Base-by-base conservation (phyloP, 208 protist species). In the Lotmaria passim region DNA sequence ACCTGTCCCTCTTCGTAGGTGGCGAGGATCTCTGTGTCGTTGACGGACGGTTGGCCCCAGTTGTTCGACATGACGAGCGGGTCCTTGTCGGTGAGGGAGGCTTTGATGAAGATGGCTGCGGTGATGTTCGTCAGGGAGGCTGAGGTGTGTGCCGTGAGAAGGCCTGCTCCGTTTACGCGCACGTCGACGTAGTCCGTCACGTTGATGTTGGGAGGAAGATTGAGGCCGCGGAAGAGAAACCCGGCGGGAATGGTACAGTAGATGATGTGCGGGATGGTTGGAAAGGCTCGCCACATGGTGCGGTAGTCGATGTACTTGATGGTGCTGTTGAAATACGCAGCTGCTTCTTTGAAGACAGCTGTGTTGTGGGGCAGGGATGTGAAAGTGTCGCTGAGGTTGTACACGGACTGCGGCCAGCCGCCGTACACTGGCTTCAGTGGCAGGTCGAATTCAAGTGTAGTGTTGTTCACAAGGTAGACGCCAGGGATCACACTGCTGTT, bases 51-150 rank as follows among this genome's bases (percentile, higher is more conserved):
- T 44, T 75, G 48, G 1, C 62, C 60, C 68, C 60, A 71, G 75
- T 71, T 76, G 62, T 79, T 79, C 0, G 59, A 69, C 46, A 79
- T 39, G 6, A 79, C 48, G 2, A 64, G 41, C 19, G 66, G 66
- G 44, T 72, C 66, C 17, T 12, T 11, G 5, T 63, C 34, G 28
- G 15, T 30, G 55, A 72, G 66, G 21, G 38, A 38, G 11, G 34
- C 24, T 21, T 55, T 53, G 5, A 72, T 15, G 23, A 72, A 44
- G 21, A 56, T 31, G 10, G 65, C 65, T 15, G 50, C 47, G 24
- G 39, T 47, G 28, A 51, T 28, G 1, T 62, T 62, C 6, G 39
- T 36, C 11, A 24, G 8, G 21, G 41, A 19, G 0, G 12, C 7
- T 7, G n/a, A 23, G 28, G 44, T 19, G 23, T 12, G 17, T 21